phyloP scores from a whole-genome alignment of 495 filamentous ascomycete genomes.

The Rusavskia elegans region DNA sequence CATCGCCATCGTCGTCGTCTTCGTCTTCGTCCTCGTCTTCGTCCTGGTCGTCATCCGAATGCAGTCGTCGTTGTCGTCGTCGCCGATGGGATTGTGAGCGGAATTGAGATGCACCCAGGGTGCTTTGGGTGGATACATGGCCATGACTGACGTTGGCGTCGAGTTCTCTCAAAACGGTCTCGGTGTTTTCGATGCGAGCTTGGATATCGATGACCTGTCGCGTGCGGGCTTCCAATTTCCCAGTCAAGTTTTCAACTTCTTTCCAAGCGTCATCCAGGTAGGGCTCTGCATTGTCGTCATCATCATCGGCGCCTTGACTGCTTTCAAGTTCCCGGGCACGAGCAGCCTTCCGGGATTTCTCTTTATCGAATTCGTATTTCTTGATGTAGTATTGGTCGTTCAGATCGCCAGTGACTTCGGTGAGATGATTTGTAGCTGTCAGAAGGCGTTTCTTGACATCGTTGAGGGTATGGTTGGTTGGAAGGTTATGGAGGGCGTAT shows the following conservation, averaged over 20 bases:
- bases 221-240: slow-evolving; percentile 23
- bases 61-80: slow-evolving; percentile 12
- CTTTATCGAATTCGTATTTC: slow-evolving; percentile 14
- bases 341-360: slow-evolving; percentile 3
- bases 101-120: slow-evolving; percentile 9
- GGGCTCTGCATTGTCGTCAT: slow-evolving; percentile 2
- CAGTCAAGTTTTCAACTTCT: slow-evolving; percentile 19
- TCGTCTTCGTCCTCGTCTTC: slow-evolving; percentile 13
- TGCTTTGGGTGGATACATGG: slow-evolving; percentile 13
- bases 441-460: slow-evolving; percentile 21
- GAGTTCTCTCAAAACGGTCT: slow-evolving; percentile 18
- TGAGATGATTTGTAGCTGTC: slow-evolving; percentile 23
- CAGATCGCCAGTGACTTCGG: slow-evolving; percentile 28
- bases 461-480: slow-evolving; percentile 17
- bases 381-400: slow-evolving; percentile 26
- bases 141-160: slow-evolving; percentile 7
- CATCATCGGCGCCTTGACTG: slow-evolving; percentile 3
- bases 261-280: slow-evolving; percentile 18
- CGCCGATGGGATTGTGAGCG: slow-evolving; percentile 6
- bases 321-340: slow-evolving; percentile 1
- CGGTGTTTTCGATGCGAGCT: slow-evolving; percentile 19
- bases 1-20: slow-evolving; percentile 14
- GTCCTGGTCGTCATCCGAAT: slow-evolving; percentile 15
- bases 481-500: slow-evolving; percentile 19
- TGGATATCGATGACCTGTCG: slow-evolving; percentile 26